phyloP scores from a whole-genome alignment of 106 monocot genomes.

The Acorus calamus region DNA sequence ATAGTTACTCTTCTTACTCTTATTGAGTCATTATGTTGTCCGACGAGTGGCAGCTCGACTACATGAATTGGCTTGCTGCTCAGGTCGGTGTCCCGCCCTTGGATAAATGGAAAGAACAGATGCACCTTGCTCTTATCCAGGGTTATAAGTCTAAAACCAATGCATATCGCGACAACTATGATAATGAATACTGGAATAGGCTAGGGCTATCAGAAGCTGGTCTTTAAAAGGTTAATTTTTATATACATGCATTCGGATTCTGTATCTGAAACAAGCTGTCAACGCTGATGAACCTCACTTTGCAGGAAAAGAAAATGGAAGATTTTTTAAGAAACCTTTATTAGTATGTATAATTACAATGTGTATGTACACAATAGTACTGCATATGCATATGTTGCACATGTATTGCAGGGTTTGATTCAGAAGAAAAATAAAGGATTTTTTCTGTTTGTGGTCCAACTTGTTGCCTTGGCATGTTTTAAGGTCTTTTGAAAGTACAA shows the following conservation, averaged over 20 bases:
- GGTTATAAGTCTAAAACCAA: neutral
- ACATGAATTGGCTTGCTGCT: slow-evolving; percentile 23
- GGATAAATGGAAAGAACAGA: slow-evolving; percentile 20
- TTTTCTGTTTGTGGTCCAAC: too few species aligned
- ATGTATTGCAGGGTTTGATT: too few species aligned
- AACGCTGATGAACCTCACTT: too few species aligned
- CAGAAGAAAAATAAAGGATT: too few species aligned
- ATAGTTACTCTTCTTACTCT: neutral
- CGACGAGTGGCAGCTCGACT: slow-evolving; percentile 12
- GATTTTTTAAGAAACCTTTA: too few species aligned
- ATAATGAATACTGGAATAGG: neutral
- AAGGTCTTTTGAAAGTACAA: too few species aligned
- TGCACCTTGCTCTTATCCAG: neutral
- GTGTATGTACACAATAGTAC: too few species aligned
- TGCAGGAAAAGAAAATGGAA: too few species aligned
- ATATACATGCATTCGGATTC: neutral
- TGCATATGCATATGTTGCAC: too few species aligned
- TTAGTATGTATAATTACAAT: too few species aligned
- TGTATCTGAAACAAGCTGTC: too few species aligned
- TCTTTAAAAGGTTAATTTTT: neutral
- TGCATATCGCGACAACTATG: neutral
- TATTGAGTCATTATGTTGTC: neutral
- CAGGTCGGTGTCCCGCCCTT: slow-evolving; percentile 16
- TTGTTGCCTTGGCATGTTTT: too few species aligned
- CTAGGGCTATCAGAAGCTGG: neutral